phyloP scores from a whole-genome alignment of 306 rosid genomes.

The Inga oerstediana region DNA sequence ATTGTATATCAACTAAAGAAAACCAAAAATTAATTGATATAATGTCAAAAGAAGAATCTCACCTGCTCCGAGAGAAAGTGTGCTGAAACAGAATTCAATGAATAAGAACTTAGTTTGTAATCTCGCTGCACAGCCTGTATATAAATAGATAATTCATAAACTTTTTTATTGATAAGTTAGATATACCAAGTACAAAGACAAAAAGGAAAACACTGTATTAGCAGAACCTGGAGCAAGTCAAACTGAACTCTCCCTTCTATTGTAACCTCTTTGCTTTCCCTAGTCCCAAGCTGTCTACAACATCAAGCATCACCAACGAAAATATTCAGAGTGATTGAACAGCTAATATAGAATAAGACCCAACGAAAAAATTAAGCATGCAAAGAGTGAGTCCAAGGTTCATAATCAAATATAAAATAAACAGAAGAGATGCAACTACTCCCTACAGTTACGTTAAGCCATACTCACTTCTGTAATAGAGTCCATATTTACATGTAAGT shows the following conservation, averaged over 20 bases:
- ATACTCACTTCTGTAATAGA: slow-evolving; percentile 10
- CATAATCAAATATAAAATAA: background rate
- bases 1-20: background rate
- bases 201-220: slow-evolving; percentile 31
- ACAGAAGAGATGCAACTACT: background rate
- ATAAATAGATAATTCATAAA: slow-evolving; percentile 33
- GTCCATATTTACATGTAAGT: slow-evolving; percentile 11
- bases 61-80: slow-evolving; percentile 99
- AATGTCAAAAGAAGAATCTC: slow-evolving; percentile 30
- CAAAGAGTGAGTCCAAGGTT: slow-evolving; percentile 11
- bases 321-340: slow-evolving; percentile 1
- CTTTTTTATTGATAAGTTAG: slow-evolving; percentile 22
- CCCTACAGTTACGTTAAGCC: background rate
- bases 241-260: slow-evolving; percentile 98
- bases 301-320: slow-evolving; percentile 34
- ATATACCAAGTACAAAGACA: slow-evolving; percentile 27
- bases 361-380: background rate
- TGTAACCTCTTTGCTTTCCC: slow-evolving; percentile 95
- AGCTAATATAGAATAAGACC: background rate
- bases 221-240: slow-evolving; percentile 92
- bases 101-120: slow-evolving; percentile 93
- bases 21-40: slow-evolving; percentile 22
- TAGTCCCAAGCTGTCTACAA: slow-evolving; percentile 86
- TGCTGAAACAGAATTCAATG: slow-evolving; percentile 93
- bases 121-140: slow-evolving; percentile 86